Evolutionary conservation across 2,329 filamentous ascomycete species (phyloP).

Genomic region (Claviceps lovelessii): DNA sequence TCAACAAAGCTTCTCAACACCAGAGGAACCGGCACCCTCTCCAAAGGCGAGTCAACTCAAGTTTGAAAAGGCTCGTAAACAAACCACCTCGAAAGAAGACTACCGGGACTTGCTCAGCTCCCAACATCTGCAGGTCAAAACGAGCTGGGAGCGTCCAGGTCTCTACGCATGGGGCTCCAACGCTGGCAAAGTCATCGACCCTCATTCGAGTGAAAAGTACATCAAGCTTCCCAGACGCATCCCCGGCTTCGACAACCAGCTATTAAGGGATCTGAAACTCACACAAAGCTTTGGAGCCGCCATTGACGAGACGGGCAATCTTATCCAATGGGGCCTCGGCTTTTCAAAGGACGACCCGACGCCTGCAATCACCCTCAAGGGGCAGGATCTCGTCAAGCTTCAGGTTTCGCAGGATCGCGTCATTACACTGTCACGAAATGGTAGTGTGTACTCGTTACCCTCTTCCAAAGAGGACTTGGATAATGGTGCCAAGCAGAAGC

Average conservation of each 20-base stretch:
- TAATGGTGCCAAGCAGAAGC: conserved; percentile 45
- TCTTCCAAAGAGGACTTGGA: conserved; percentile 59
- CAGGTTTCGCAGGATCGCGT: conserved; percentile 71
- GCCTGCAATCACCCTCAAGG: conserved; percentile 59
- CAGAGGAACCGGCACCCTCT: conserved; percentile 8
- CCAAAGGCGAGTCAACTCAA: conserved; percentile 41
- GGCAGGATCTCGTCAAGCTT: conserved; percentile 66
- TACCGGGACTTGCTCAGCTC: conserved; percentile 65
- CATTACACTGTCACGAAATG: conserved; percentile 59
- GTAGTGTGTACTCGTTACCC: conserved; percentile 73
- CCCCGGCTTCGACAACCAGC: conserved; percentile 65
- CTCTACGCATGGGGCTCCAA: conserved; percentile 94
- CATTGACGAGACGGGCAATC: conserved; percentile 71
- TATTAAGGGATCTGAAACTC: conserved; percentile 78
- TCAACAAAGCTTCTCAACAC: conserved; percentile 10
- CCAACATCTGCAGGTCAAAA: conserved; percentile 76
- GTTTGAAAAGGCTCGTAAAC: conserved; percentile 52
- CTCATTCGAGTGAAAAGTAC: conserved; percentile 59
- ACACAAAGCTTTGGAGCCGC: conserved; percentile 72
- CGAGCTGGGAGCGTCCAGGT: conserved; percentile 67
- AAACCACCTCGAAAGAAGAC: conserved; percentile 50
- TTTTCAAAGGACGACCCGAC: conserved; percentile 50
- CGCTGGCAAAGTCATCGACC: conserved; percentile 67
- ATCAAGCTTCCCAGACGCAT: conserved; percentile 73
- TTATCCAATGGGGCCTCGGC: conserved; percentile 80